Base-by-base conservation (phyloP, 2,329 filamentous ascomycete genomes). In the Zasmidium citrigriseum region DNA sequence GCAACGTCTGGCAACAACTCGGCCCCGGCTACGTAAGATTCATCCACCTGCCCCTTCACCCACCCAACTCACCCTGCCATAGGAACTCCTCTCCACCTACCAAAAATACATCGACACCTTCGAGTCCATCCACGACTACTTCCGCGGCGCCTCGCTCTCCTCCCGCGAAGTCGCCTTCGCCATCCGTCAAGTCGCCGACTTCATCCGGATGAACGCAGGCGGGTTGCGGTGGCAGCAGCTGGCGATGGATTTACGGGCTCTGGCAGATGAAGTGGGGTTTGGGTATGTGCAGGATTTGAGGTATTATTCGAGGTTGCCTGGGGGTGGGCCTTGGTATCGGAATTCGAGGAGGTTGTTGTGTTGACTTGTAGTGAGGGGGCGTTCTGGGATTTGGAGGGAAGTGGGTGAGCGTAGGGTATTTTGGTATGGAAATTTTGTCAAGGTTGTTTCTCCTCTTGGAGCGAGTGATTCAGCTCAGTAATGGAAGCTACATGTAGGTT, bases 81-180 rank as follows among this genome's bases (percentile, higher is more conserved):
- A 59, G 57, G 57, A 59, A 22, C 23, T 55, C 34, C 38, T 46
- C 18, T n/a, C 38, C 5, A 50, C 54, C 46, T 59, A 59, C 25
- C 29, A 47, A 41, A 22, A 41, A 4, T 55, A 59, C 25, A 47
- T 27, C 45, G 23, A 50, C 1, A 47, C 47, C 14, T 59, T 59
- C 47, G 57, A 59, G 25, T 46, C 29, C 38, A 59, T 59, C 16
- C 57, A 59, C 52, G 57, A 54, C 21, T 59, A 52, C 52, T 59
- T 59, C 38, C 34, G 57, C 14, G 57, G 52, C 21, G 41, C 45
- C 16, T n/a, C 34, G 2, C 38, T 20, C 12, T 34, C 41, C 2
- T 24, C 47, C n/a, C 41, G 49, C 22, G 23, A 38, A 14, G 51
- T 59, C 23, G 52, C 57, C 10, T 34, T 48, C 11, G 47, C 47